Conservation (phyloP, 1,284 basidiomycete species). For the Gymnopus androsaceus region DNA sequence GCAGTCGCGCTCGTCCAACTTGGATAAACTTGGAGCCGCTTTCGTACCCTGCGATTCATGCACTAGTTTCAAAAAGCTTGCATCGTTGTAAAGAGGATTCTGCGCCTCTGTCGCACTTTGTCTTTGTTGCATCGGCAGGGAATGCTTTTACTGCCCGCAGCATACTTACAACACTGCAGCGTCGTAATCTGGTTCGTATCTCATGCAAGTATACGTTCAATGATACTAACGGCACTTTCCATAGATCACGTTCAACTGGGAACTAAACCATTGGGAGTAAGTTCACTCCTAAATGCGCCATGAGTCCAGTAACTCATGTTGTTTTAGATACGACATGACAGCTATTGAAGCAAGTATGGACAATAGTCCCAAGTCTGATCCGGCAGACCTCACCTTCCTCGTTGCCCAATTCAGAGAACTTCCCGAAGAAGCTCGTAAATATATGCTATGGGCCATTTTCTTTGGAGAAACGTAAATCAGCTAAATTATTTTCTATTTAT, state of each 20-base stretch:
- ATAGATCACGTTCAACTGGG: conserved; percentile 63
- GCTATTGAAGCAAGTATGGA: conserved; percentile 56
- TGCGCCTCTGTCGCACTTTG: conserved; percentile 51
- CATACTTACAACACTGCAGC: conserved; percentile 58
- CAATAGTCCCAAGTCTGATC: conserved; percentile 54
- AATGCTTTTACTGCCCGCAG: conserved; percentile 69
- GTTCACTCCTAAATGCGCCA: conserved; percentile 26
- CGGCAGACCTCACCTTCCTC: conserved; percentile 63
- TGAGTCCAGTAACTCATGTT: neutral
- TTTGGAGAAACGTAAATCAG: conserved; percentile 64
- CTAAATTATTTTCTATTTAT: neutral
- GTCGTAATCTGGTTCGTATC: conserved; percentile 52
- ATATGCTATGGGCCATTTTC: conserved; percentile 68
- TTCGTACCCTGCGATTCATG: conserved; percentile 52
- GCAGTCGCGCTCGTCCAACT: conserved; percentile 53
- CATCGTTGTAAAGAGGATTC: conserved; percentile 61
- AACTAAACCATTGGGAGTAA: conserved; percentile 62
- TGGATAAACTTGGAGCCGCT: conserved; percentile 69
- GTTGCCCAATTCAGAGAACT: conserved; percentile 59
- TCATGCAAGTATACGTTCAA: neutral
- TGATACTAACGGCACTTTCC: neutral
- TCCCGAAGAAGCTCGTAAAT: conserved; percentile 64
- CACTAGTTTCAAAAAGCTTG: conserved; percentile 61
- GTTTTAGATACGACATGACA: conserved; percentile 51
- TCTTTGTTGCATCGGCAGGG: conserved; percentile 59